Evolutionary conservation across 2,329 filamentous ascomycete genomes (phyloP), one percentile per base, ranked within the genome.

Genomic region (Eutypa lata): DNA sequence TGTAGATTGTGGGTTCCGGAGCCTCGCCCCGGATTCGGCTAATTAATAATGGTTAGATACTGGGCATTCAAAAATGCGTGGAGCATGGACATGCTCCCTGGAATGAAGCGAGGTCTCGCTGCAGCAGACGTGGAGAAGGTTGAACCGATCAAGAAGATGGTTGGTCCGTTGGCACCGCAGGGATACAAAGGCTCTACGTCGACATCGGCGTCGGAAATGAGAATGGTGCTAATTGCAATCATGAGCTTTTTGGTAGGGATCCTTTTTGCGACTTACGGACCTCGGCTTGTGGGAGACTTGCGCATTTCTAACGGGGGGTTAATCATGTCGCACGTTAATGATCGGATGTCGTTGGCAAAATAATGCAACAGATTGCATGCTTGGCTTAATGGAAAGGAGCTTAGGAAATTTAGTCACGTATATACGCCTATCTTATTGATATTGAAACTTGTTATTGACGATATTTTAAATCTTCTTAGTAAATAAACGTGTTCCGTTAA

Each of bases 51-150:
- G 22, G 14, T 10, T 24, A 45, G 42, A 11, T 74, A 74, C 56
- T 74, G 72, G 72, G 72, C 72, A 0, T 53, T 62, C 38, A 75
- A 74, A 58, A 75, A 72, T 48, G 62, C 71, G 0, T 71, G 62
- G 57, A 73, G 70, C 44, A 65, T 75, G 49, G 72, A 75, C 43
- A 69, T 70, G 0, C 61, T 75, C 0, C 72, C 72, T 0, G 71
- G 66, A 0, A 68, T 75, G 62, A 59, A 63, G 5, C 54, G 67
- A 18, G 72, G 62, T 1, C 54, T 67, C 28, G 63, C 65, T 54
- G 64, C 65, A 2, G 65, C 60, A 3, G 59, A 63, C 21, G 51
- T 65, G 47, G 63, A 71, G 35, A 55, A 61, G 2, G 65, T 75
- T 31, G 56, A 59, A n/a, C 72, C 72, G 1, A 53, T 71, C 2